phyloP scores from a whole-genome alignment of 768 basidiomycete genomes.

The Naganishia antarctica region DNA sequence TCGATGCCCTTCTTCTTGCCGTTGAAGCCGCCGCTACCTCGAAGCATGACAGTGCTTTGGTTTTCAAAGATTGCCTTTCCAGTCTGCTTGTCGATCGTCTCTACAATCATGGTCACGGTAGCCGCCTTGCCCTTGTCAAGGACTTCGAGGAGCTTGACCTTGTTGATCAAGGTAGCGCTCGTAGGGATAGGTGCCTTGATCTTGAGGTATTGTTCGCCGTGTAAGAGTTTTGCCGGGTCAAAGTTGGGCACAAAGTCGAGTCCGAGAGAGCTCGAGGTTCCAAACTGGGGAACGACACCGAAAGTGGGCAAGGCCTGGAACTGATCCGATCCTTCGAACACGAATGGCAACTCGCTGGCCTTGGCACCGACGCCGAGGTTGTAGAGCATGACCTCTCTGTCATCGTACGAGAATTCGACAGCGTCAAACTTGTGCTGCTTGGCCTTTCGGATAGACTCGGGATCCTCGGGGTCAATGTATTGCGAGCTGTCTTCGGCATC shows the following conservation, averaged over 20 bases:
- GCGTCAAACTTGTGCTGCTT: slow-evolving; percentile 59
- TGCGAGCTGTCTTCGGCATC: slow-evolving; percentile 23
- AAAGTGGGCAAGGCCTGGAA: slow-evolving; percentile 86
- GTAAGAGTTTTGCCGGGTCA: slow-evolving; percentile 92
- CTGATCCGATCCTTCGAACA: slow-evolving; percentile 79
- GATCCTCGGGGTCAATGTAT: slow-evolving; percentile 68
- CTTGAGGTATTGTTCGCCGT: slow-evolving; percentile 91
- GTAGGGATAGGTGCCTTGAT: slow-evolving; percentile 84
- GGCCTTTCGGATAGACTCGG: slow-evolving; percentile 71
- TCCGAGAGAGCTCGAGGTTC: slow-evolving; percentile 61
- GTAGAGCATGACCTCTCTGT: slow-evolving; percentile 88
- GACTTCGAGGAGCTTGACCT: slow-evolving; percentile 60
- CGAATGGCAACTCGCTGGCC: slow-evolving; percentile 84
- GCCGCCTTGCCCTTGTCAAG: slow-evolving; percentile 77
- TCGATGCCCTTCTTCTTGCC: slow-evolving; percentile 81
- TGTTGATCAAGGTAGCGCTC: slow-evolving; percentile 68
- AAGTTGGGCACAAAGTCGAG: slow-evolving; percentile 81
- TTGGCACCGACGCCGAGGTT: slow-evolving; percentile 93
- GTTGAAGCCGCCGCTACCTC: slow-evolving; percentile 92
- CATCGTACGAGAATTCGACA: slow-evolving; percentile 68
- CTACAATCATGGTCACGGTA: slow-evolving; percentile 70
- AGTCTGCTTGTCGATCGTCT: slow-evolving; percentile 71
- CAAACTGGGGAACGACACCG: slow-evolving; percentile 88
- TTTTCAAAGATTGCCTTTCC: slow-evolving; percentile 85
- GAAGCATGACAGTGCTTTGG: slow-evolving; percentile 83